phyloP scores from a whole-genome alignment of 805 yeast genomes.

The Vanderwaltozyma verrucispora region DNA sequence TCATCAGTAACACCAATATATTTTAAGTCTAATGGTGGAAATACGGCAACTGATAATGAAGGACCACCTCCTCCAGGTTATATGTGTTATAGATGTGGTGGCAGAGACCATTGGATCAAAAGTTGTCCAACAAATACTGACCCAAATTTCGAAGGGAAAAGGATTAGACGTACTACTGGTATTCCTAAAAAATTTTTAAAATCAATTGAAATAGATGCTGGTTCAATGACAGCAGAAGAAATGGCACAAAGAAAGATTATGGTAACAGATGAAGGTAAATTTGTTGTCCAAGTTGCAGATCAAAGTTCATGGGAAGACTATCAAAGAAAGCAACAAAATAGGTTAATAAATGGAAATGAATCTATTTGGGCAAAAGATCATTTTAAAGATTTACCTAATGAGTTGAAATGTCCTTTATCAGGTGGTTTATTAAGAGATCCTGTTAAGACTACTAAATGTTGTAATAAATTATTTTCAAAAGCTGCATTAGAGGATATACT shows the following conservation, averaged over 20 bases:
- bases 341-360: constrained; percentile 32
- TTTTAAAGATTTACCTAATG: constrained; percentile 38
- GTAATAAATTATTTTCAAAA: constrained; percentile 48
- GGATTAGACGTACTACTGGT: constrained; percentile 91
- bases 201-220: constrained; percentile 47
- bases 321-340: constrained; percentile 48
- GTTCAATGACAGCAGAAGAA: constrained; percentile 55
- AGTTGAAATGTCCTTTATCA: constrained; percentile 61
- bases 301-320: constrained; percentile 79
- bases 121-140: constrained; percentile 92
- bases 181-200: constrained; percentile 89
- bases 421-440: constrained; percentile 59
- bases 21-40: constrained; percentile 31
- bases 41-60: constrained; percentile 33
- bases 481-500: constrained; percentile 54
- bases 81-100: constrained; percentile 93
- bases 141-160: constrained; percentile 87
- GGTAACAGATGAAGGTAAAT: constrained; percentile 91
- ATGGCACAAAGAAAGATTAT: constrained; percentile 49
- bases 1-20: constrained; percentile 74
- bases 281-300: constrained; percentile 94
- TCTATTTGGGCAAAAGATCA: constrained; percentile 37
- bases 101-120: constrained; percentile 90
- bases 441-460: constrained; percentile 71
- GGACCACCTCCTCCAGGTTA: constrained; percentile 88